phyloP scores from a whole-genome alignment of 306 rosid species.

The Morella rubra region DNA sequence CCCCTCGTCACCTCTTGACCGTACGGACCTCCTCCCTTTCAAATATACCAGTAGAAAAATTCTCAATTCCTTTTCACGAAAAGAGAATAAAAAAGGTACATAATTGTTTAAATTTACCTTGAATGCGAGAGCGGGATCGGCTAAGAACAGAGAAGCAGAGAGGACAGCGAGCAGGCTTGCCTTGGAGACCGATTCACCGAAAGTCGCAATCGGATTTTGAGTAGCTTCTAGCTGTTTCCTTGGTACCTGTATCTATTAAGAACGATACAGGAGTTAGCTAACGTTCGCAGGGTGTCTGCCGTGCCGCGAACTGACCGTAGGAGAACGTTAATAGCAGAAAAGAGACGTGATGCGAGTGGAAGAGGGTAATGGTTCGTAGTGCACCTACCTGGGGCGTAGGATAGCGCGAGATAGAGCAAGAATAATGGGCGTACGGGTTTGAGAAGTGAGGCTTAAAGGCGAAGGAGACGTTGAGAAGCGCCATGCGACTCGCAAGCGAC shows the following conservation, averaged over 20 bases:
- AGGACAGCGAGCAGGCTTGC: constrained; percentile 66
- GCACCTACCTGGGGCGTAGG: constrained; percentile 33
- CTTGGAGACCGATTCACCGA: constrained; percentile 46
- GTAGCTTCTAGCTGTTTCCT: constrained; percentile 38
- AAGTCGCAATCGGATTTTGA: constrained; percentile 31
- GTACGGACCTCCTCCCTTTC: constrained; percentile 90
- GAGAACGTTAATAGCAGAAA: background rate
- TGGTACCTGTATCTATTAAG: constrained; percentile 2
- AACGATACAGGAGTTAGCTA: background rate
- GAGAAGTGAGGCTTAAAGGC: constrained; percentile 36
- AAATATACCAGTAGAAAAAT: background rate
- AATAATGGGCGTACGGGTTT: constrained; percentile 16
- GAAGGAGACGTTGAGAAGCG: constrained; percentile 57
- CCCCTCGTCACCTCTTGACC: constrained; percentile 92
- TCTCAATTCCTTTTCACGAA: too few species aligned
- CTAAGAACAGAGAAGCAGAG: constrained; percentile 70
- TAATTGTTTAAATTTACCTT: constrained; percentile 39
- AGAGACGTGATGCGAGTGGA: too few species aligned
- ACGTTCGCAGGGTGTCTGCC: background rate
- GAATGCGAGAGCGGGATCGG: constrained; percentile 78
- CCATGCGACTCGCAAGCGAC: constrained; percentile 42
- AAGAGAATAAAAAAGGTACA: too few species aligned
- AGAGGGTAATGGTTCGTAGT: constrained; percentile 5
- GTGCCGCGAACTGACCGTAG: background rate
- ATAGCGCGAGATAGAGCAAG: constrained; percentile 19